Percentiles rank a stretch among this genome's conserved stretches.
These are phyloP conservation scores for Fusarium anthophilum DNA, from an alignment of 2,329 filamentous ascomycete species.

Conservation along the genomic window DNA sequence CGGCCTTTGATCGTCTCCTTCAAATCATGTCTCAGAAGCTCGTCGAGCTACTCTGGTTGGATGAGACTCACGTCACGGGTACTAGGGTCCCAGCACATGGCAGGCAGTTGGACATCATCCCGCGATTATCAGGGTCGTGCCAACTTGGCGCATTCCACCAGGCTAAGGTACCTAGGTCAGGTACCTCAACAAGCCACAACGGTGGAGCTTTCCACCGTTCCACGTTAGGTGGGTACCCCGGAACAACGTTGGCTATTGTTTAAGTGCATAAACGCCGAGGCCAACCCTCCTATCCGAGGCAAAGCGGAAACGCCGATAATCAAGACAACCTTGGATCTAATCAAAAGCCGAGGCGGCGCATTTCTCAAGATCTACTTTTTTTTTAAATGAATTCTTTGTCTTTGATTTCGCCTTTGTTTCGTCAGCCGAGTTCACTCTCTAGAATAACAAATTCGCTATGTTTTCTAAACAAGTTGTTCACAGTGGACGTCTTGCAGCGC, in stretches of 20 bases:
- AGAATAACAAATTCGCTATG: slow-evolving; percentile 19
- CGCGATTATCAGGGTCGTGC: slow-evolving; percentile 1
- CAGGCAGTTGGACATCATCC: neutral
- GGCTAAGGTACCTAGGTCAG: neutral
- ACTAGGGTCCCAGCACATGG: slow-evolving; percentile 16
- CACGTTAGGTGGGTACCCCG: neutral
- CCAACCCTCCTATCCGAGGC: slow-evolving; percentile 36
- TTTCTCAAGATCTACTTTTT: neutral
- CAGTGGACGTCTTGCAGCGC: slow-evolving; percentile 38
- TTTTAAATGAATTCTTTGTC: neutral
- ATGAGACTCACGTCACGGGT: slow-evolving; percentile 28
- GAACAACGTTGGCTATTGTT: neutral
- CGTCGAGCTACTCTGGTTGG: slow-evolving; percentile 29
- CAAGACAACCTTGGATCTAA: slow-evolving; percentile 24
- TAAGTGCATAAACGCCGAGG: slow-evolving; percentile 37
- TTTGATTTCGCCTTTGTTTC: neutral
- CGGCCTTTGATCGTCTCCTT: slow-evolving; percentile 28
- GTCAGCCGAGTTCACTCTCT: neutral
- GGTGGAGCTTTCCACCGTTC: neutral
- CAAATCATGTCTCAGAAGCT: slow-evolving; percentile 25
- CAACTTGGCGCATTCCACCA: neutral
- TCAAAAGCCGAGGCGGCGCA: slow-evolving; percentile 22
- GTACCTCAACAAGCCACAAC: neutral
- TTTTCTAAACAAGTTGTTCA: slow-evolving; percentile 40
- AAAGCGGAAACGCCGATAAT: slow-evolving; percentile 30